Conservation (phyloP, 305 asterid genomes). For the Nicotiana rustica region DNA sequence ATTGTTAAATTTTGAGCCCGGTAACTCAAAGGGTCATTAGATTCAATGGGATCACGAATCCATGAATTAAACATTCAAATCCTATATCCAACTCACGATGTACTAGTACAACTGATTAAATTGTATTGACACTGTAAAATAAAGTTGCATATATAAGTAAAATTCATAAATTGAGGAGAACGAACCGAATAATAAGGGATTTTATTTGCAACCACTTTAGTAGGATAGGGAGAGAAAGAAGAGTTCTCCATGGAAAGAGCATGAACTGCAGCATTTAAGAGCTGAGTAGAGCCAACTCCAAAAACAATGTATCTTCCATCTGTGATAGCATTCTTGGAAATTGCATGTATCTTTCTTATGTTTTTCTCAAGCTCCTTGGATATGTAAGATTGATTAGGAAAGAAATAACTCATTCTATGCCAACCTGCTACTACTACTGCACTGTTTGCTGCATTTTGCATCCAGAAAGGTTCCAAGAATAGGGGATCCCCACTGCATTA, state of each 20-base stretch:
- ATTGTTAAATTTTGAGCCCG: too few species aligned
- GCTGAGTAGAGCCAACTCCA: slow-evolving; percentile 78
- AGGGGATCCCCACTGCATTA: slow-evolving; percentile 77
- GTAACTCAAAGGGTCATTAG: too few species aligned
- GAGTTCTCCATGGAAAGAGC: slow-evolving; percentile 61
- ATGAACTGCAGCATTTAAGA: slow-evolving; percentile 65
- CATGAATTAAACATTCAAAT: too few species aligned
- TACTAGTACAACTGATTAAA: too few species aligned
- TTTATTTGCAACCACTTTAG: slow-evolving; percentile 56
- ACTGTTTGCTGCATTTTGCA: slow-evolving; percentile 57
- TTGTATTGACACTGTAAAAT: too few species aligned
- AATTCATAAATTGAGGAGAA: background rate
- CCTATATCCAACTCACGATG: too few species aligned
- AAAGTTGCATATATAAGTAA: too few species aligned
- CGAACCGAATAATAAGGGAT: slow-evolving; percentile 68
- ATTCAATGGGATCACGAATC: too few species aligned
- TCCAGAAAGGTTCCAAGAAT: slow-evolving; percentile 74
- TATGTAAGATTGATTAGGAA: slow-evolving; percentile 28
- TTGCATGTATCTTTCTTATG: slow-evolving; percentile 53
- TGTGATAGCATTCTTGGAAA: slow-evolving; percentile 58
- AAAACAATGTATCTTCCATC: slow-evolving; percentile 60
- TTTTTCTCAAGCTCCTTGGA: slow-evolving; percentile 54
- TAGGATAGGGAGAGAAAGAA: slow-evolving; percentile 45
- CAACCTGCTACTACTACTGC: slow-evolving; percentile 66
- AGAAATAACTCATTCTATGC: slow-evolving; percentile 76